Percentiles rank a stretch among this genome's conserved stretches.
These are phyloP conservation scores for Thermothelomyces thermophilus DNA, from an alignment of 2,329 filamentous ascomycete species.

Conservation along the genomic window DNA sequence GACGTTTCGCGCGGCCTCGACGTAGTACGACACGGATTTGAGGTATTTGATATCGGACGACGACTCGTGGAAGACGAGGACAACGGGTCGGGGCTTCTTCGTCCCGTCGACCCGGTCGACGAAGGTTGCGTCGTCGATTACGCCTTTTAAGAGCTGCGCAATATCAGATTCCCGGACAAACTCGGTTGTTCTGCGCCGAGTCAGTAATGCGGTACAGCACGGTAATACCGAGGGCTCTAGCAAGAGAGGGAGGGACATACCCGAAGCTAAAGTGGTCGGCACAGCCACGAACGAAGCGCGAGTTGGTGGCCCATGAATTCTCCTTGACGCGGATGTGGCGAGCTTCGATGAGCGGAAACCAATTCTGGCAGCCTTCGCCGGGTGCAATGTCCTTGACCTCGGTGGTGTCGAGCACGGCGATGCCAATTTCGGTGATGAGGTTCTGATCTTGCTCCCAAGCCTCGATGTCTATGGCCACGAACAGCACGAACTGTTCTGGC, in stretches of 20 bases:
- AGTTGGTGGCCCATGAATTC: slow-evolving; percentile 58
- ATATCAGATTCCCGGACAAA: slow-evolving; percentile 10
- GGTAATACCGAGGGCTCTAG: not conserved
- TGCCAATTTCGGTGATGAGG: slow-evolving; percentile 76
- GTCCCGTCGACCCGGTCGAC: slow-evolving; percentile 9
- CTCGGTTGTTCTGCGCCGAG: slow-evolving; percentile 14
- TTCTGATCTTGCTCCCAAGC: slow-evolving; percentile 62
- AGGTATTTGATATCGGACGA: slow-evolving; percentile 63
- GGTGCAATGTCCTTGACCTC: slow-evolving; percentile 49
- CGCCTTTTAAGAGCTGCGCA: slow-evolving; percentile 8
- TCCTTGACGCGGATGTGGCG: slow-evolving; percentile 75
- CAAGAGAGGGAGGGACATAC: slow-evolving; percentile 34
- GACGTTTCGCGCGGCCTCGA: slow-evolving; percentile 43
- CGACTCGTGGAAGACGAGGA: slow-evolving; percentile 75
- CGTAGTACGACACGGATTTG: slow-evolving; percentile 53
- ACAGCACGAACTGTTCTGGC: slow-evolving; percentile 53
- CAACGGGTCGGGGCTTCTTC: slow-evolving; percentile 39
- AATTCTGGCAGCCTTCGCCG: slow-evolving; percentile 55
- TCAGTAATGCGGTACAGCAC: slow-evolving; percentile 5
- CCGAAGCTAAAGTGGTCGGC: slow-evolving; percentile 72
- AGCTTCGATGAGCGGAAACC: slow-evolving; percentile 60
- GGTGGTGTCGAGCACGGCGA: slow-evolving; percentile 70
- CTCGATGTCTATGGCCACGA: slow-evolving; percentile 79
- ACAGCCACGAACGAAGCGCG: slow-evolving; percentile 62
- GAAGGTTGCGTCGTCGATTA: slow-evolving; percentile 15